Base-by-base conservation (phyloP, 2,329 filamentous ascomycete genomes). In the Hirsutella thompsonii region DNA sequence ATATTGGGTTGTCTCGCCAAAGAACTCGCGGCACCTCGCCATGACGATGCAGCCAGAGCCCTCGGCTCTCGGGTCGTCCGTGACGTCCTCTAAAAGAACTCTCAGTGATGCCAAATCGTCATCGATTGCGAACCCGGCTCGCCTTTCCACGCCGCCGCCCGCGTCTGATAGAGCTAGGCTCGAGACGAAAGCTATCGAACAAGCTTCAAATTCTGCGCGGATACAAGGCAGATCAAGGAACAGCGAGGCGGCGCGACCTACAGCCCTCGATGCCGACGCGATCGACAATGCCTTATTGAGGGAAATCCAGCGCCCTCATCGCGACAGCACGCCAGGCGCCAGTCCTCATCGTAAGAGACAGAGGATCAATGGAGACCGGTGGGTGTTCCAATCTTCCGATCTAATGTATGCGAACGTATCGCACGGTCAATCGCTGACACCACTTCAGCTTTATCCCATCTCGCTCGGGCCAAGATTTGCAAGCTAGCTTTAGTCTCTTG, bases 401-500 rank as follows among this genome's bases (percentile, higher is more conserved):
- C 5, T 19, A n/a, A 9, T 18, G 6, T 5, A 16, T 19, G 6
- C 29, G 8, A 8, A 5, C 14, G 16, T 19, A 6, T 33, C 13
- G n/a, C 11, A 13, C 20, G 19, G 14, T n/a, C n/a, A n/a, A n/a
- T n/a, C n/a, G 9, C 54, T 62, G 41, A 59, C 49, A 37, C 35
- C 36, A 16, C 29, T 39, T 43, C 56, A 94, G 92, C 53, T 98
- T 98, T 58, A 96, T 98, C 50, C 92, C 92, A 21, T 93, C 92
- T 52, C 78, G 92, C 34, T 82, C 89, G 48, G 92, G 90, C 5
- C 88, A 94, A 60, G 92, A 98, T 61, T 69, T 96, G 20, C 84
- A 90, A 58, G 88, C 90, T 40, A 93, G 88, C 60, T 96, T 92
- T 63, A 94, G 81, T 57, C 68, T 96, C 42, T 70, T 96, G 21